phyloP scores from a whole-genome alignment of 208 protist species.

The Leptomonas pyrrhocoris region DNA sequence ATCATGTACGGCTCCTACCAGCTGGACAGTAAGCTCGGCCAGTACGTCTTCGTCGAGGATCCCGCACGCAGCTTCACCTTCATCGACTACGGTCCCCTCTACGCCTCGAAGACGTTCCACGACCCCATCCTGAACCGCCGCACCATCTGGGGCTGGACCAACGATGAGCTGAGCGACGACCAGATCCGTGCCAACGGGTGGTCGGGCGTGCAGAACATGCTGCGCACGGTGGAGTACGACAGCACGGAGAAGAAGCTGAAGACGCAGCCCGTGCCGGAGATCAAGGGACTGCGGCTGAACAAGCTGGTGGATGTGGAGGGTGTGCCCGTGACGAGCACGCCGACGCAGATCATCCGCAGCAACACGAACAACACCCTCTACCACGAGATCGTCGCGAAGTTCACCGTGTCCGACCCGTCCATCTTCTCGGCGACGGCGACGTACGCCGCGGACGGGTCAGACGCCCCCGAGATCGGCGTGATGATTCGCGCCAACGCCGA shows the following conservation, averaged over 20 bases:
- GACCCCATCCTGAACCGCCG: no score
- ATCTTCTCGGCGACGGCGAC: slow-evolving; percentile 9
- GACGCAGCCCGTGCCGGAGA: slow-evolving; percentile 31
- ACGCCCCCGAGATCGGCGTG: slow-evolving; percentile 43
- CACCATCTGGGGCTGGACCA: no score
- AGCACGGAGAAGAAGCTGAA: slow-evolving; percentile 34
- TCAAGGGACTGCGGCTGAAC: slow-evolving; percentile 28
- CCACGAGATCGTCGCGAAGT: slow-evolving; percentile 48
- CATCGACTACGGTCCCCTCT: no score
- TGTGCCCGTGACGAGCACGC: slow-evolving; percentile 16
- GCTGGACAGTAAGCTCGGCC: no score
- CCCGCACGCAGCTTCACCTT: no score
- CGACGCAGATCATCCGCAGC: slow-evolving; percentile 13
- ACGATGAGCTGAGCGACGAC: no score
- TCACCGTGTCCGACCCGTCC: slow-evolving; percentile 27
- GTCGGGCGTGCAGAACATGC: no score
- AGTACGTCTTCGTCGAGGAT: no score
- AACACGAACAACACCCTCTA: slow-evolving; percentile 24
- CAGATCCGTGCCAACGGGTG: no score
- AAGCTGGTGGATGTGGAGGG: slow-evolving; percentile 17
- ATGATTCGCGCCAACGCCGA: slow-evolving; percentile 26
- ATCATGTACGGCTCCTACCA: no score
- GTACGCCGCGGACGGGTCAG: slow-evolving; percentile 21
- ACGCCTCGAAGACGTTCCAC: no score
- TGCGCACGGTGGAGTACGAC: no score